Evolutionary conservation across 1,284 basidiomycete species (phyloP), one percentile per base, ranked within the genome.

Genomic region (Rhodotorula sp.): DNA sequence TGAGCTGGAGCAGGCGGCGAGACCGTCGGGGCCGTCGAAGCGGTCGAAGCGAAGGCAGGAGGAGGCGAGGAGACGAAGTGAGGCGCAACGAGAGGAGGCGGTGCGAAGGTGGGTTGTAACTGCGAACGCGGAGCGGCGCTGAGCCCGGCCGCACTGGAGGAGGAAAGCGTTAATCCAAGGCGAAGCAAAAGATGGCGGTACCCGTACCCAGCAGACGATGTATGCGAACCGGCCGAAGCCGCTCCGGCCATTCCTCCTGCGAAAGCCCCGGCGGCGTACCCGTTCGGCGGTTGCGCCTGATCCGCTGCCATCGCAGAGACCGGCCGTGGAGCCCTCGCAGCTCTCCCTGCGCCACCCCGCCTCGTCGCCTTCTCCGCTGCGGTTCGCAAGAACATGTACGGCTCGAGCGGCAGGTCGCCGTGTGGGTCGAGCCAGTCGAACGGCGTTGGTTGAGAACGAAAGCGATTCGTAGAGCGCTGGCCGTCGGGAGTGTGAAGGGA

Each of bases 351-450:
- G 2, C 60, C 7, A 5, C 36, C 53, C 34, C 56, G 59, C 57
- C 54, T 66, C 32, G 66, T 68, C n/a, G 59, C 56, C 30, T 61
- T 64, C 49, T 66, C 34, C 24, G 44, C 53, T 5, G 64, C 59
- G 10, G 27, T 24, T 0, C 68, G 59, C 44, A 57, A 60, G 39
- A 73, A 73, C 27, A 73, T 8, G 57, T 30, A 73, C 19, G 71
- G 48, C 17, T 67, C 65, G 27, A 73, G 48, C n/a, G 59, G 64
- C 39, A 52, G 49, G 57, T 62, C 55, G 27, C 58, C 59, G 9
- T 20, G 36, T 30, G 54, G 24, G 22, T 65, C 71, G 29, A 73
- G 62, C 71, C 71, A 73, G 47, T 73, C 71, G 60, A 57, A 73
- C 2, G 62, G 59, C 20, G 61, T 59, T 6, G n/a, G 34, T 27